phyloP scores from a whole-genome alignment of 1,284 basidiomycete species.

The Flammula alnicola region DNA sequence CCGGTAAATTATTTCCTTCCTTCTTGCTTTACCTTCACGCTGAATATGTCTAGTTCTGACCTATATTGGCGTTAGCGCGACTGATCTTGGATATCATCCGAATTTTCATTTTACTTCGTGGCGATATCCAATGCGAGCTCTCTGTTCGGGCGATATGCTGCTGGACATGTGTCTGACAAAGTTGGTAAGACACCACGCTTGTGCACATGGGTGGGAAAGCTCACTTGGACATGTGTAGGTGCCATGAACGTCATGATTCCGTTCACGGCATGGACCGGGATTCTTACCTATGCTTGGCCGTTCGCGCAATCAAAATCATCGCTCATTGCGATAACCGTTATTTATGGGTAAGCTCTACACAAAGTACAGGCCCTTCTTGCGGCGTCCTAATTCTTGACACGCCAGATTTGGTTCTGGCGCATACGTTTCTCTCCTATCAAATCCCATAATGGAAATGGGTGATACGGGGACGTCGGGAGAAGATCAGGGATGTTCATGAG shows the following conservation, averaged over 20 bases:
- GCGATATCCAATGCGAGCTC: constrained; percentile 52
- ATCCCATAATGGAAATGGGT: constrained; percentile 65
- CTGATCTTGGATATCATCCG: constrained; percentile 41
- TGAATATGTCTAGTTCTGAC: constrained; percentile 42
- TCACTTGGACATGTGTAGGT: constrained; percentile 39
- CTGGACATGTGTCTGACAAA: constrained; percentile 44
- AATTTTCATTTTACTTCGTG: constrained; percentile 52
- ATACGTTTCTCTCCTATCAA: constrained; percentile 56
- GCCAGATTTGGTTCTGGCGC: constrained; percentile 50
- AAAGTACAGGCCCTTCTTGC: neutral
- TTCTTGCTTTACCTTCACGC: neutral
- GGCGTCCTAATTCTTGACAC: neutral
- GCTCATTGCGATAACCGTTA: constrained; percentile 49
- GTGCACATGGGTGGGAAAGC: no score
- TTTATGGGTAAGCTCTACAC: constrained; percentile 49
- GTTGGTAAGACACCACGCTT: constrained; percentile 42
- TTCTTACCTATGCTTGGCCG: constrained; percentile 65
- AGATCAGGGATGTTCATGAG: constrained; percentile 67
- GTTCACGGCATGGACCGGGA: constrained; percentile 49
- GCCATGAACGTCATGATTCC: constrained; percentile 61
- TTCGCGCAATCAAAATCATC: constrained; percentile 45
- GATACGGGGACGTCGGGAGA: constrained; percentile 62
- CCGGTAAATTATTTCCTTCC: constrained; percentile 16
- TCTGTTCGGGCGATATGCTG: constrained; percentile 43
- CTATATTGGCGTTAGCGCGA: constrained; percentile 47